These are phyloP conservation scores for Calonectria henricotiae DNA, from an alignment of 2,329 filamentous ascomycete species.

Conservation along the genomic window DNA sequence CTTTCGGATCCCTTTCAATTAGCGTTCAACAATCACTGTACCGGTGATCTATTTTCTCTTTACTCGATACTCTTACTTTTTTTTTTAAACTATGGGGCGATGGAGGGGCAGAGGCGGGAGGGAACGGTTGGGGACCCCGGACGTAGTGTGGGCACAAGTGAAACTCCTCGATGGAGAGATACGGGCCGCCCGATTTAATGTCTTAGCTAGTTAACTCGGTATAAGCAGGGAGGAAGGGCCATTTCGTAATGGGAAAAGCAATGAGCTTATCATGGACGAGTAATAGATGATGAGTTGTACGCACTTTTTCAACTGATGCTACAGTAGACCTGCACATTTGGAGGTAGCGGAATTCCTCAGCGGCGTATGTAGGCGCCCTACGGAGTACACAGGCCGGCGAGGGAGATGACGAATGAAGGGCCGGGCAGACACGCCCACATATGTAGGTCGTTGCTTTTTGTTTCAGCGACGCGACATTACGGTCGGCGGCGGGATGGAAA, in stretches of 20 bases:
- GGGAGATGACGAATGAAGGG: slow-evolving; percentile 18
- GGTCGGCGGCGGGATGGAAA: neutral
- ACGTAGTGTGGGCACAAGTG: slow-evolving; percentile 1
- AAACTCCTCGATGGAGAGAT: slow-evolving; percentile 20
- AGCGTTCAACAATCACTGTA: neutral
- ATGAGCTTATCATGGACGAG: slow-evolving; percentile 17
- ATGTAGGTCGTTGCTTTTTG: slow-evolving; percentile 25
- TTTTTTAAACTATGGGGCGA: slow-evolving; percentile 8
- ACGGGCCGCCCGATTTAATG: slow-evolving; percentile 22
- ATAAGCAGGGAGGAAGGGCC: slow-evolving; percentile 6
- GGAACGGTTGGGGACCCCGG: neutral
- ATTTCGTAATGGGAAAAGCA: slow-evolving; percentile 15
- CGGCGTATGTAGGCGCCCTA: neutral
- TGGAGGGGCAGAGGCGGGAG: neutral
- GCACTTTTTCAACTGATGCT: slow-evolving; percentile 3
- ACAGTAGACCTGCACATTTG: slow-evolving; percentile 14
- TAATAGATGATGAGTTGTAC: slow-evolving; percentile 23
- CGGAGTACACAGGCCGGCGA: neutral
- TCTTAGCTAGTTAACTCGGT: slow-evolving; percentile 20
- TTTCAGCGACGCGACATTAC: slow-evolving; percentile 26
- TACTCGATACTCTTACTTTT: slow-evolving; percentile 1
- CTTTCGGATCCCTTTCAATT: slow-evolving; percentile 1
- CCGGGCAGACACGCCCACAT: slow-evolving; percentile 5
- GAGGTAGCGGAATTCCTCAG: slow-evolving; percentile 20
- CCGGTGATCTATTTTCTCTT: neutral